Conservation (phyloP, 257 asterid genomes). For the Anisodus acutangulus region DNA sequence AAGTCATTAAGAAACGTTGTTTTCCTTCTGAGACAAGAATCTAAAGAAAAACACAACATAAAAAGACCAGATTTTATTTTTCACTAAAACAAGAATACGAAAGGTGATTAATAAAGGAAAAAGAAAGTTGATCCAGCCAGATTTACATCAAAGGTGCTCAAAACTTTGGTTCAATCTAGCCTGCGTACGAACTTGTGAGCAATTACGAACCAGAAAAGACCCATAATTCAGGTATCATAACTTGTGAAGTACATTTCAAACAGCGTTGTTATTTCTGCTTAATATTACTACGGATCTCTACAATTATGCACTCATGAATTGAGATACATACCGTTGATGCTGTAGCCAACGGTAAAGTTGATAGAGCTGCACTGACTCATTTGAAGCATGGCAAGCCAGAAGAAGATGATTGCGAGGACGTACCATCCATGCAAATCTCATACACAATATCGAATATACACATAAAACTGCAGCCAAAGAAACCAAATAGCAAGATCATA, state of each 20-base stretch:
- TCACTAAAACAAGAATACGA: background rate
- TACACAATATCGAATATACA: constrained; percentile 20
- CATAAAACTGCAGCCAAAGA: constrained; percentile 23
- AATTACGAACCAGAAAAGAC: background rate
- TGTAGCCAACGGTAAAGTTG: constrained; percentile 26
- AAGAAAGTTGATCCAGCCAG: background rate
- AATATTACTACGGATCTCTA: background rate
- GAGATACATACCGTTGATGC: constrained; percentile 18
- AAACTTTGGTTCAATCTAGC: background rate
- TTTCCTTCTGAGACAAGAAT: constrained; percentile 22
- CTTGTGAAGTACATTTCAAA: background rate
- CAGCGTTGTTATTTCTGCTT: background rate
- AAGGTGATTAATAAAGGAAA: background rate
- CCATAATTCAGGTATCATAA: background rate
- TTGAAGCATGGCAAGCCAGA: constrained; percentile 27
- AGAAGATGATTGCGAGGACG: constrained; percentile 26
- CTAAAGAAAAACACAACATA: background rate
- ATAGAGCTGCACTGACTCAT: constrained; percentile 28
- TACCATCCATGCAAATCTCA: constrained; percentile 30
- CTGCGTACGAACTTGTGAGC: background rate
- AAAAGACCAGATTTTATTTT: background rate
- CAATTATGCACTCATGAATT: background rate
- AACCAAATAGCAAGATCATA: background rate
- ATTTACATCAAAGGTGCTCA: background rate
- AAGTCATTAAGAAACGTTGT: background rate